Conservation (phyloP, 352 stramenopile species). For the Phytophthora pistaciae region DNA sequence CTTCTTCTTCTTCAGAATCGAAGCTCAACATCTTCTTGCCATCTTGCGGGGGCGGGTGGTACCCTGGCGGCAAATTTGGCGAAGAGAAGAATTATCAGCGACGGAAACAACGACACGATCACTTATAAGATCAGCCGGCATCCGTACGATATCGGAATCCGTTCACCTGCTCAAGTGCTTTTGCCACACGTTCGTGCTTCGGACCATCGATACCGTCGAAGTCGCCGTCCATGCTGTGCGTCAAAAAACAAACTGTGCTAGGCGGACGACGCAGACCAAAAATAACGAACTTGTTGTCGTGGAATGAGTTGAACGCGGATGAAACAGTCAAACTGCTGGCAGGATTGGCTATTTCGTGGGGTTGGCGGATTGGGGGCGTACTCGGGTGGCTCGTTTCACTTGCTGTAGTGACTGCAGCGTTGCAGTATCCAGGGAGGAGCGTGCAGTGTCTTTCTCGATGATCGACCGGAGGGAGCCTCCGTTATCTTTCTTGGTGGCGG, state of each 20-base stretch:
- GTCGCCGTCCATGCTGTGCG: slow-evolving; percentile 18
- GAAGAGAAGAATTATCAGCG: neutral
- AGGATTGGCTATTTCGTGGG: slow-evolving; percentile 12
- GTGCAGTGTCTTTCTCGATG: slow-evolving; percentile 2
- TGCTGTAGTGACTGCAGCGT: slow-evolving; percentile 61
- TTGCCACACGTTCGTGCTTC: slow-evolving; percentile 70
- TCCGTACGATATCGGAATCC: slow-evolving; percentile 66
- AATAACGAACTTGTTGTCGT: neutral
- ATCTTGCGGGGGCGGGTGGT: slow-evolving; percentile 48
- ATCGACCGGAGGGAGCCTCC: slow-evolving; percentile 30
- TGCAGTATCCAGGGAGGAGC: slow-evolving; percentile 38
- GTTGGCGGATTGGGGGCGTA: slow-evolving; percentile 57
- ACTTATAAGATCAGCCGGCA: neutral
- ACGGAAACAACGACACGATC: neutral
- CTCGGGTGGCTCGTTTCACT: slow-evolving; percentile 45
- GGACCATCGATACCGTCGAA: slow-evolving; percentile 30
- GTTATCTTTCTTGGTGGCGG: slow-evolving; percentile 6
- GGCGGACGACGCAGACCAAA: neutral
- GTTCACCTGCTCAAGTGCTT: slow-evolving; percentile 79
- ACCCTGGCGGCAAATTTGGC: slow-evolving; percentile 40
- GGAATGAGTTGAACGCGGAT: neutral
- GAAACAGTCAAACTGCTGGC: slow-evolving; percentile 7
- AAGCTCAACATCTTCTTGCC: slow-evolving; percentile 56
- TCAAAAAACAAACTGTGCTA: neutral
- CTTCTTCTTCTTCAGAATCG: slow-evolving; percentile 54